phyloP scores from a whole-genome alignment of 2,329 filamentous ascomycete species.

The Shiraia bambusicola region DNA sequence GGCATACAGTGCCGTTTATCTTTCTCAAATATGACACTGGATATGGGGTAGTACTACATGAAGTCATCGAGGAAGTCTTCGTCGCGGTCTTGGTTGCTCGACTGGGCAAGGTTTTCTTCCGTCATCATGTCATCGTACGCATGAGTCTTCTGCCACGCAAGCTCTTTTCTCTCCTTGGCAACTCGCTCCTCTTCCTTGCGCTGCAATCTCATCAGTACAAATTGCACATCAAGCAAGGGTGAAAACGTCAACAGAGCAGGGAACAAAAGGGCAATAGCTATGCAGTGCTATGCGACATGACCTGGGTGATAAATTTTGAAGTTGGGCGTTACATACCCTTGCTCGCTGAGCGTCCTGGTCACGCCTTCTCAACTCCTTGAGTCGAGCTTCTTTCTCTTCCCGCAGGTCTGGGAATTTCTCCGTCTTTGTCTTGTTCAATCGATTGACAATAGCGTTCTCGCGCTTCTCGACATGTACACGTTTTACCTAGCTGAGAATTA shows the following conservation, averaged over 20 bases:
- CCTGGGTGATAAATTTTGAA: neutral
- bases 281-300: neutral
- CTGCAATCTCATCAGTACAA: constrained; percentile 45
- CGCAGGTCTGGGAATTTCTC: constrained; percentile 84
- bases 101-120: constrained; percentile 73
- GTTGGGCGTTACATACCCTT: constrained; percentile 54
- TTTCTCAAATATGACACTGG: too few species aligned
- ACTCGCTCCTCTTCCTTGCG: constrained; percentile 74
- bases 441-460: constrained; percentile 90
- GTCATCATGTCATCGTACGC: constrained; percentile 91
- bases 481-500: constrained; percentile 61
- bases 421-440: constrained; percentile 94
- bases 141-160: constrained; percentile 96
- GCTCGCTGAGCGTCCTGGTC: constrained; percentile 66
- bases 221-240: neutral
- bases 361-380: constrained; percentile 69
- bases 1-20: too few species aligned
- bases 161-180: constrained; percentile 78
- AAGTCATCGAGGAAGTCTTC: constrained; percentile 87
- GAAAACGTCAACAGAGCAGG: too few species aligned
- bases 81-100: constrained; percentile 82
- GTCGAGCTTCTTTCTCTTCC: constrained; percentile 76
- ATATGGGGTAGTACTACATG: constrained; percentile 24
- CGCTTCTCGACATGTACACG: constrained; percentile 75
- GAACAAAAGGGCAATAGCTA: neutral